Base-by-base conservation (phyloP, 108 stramenopile genomes). In the Discostella stelligeroides region DNA sequence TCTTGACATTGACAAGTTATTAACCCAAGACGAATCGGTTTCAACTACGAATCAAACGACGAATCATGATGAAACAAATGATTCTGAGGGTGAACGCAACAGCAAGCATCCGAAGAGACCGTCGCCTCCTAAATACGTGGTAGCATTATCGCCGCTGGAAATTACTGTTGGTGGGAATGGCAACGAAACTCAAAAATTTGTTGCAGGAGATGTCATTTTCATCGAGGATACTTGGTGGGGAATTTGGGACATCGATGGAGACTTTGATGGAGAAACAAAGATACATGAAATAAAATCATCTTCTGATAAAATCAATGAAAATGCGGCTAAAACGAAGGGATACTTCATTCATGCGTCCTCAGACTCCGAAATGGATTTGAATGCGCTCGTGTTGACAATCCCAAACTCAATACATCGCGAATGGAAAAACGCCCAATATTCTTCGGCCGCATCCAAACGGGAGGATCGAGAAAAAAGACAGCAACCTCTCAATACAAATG, bases 161-260 rank as follows among this genome's bases (percentile, higher is more conserved):
- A 74, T 79, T 28, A 79, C 78, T 15, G 78, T 79, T 8, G 73
- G 78, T 53, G 78, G 78, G 24, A 68, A 79, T 40, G 62, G 73
- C 17, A 68, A 79, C 28, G 65, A 79, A 57, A 79, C 78, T 38
- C 66, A 74, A 61, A 53, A 68, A 62, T 79, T 79, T 49, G 15
- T 46, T n/a, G 47, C 72, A 2, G 78, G 78, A 21, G 78, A 79
- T 63, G 72, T 73, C 4, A 62, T 79, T 38, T 74, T 79, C 47
- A 55, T 79, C 38, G 78, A 74, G 38, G 78, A 79, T 69, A 68
- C 78, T 24, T 76, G 75, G 75, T 70, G 68, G 63, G 75, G 75
- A 17, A 27, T 69, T 48, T 64, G 63, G 68, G 60, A 76, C 13
- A 57, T 61, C 21, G 18, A 53, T 27, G 55, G 37, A 2, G 55